Evolutionary conservation across 176 grass and related monocot genomes (phyloP).

Genomic region (Areca catechu): DNA sequence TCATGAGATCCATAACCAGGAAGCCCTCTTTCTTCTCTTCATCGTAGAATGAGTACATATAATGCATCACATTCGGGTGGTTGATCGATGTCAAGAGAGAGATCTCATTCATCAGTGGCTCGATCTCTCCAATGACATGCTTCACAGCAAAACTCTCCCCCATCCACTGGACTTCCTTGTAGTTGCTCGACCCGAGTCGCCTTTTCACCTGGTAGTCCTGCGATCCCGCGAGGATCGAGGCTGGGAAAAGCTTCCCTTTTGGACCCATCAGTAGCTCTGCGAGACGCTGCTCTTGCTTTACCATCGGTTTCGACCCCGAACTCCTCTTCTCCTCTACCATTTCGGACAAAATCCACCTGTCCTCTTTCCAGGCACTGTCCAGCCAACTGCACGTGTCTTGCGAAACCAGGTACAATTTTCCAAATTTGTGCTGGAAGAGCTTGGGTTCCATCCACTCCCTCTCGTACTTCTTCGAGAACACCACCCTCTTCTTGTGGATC

Average conservation of each 20-base stretch:
- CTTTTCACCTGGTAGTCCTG: slow-evolving; percentile 64
- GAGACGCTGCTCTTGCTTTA: slow-evolving; percentile 47
- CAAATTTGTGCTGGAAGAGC: slow-evolving; percentile 57
- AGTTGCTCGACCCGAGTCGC: slow-evolving; percentile 32
- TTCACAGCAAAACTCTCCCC: slow-evolving; percentile 67
- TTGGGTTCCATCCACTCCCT: slow-evolving; percentile 52
- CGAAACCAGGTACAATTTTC: slow-evolving; percentile 42
- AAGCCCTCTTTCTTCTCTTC: slow-evolving; percentile 79
- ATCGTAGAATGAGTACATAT: slow-evolving; percentile 57
- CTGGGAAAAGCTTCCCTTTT: slow-evolving; percentile 41
- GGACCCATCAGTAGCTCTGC: slow-evolving; percentile 53
- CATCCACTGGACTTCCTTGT: slow-evolving; percentile 95
- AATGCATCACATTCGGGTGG: slow-evolving; percentile 63
- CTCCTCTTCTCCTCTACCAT: slow-evolving; percentile 48
- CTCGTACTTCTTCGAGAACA: slow-evolving; percentile 70
- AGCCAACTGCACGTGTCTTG: slow-evolving; percentile 37
- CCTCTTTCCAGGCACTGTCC: slow-evolving; percentile 71
- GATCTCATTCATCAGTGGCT: slow-evolving; percentile 30
- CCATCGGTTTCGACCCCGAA: slow-evolving; percentile 26
- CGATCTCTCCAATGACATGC: slow-evolving; percentile 58
- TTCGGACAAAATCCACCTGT: slow-evolving; percentile 64
- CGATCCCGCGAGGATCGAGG: slow-evolving; percentile 33
- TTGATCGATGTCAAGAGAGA: slow-evolving; percentile 51
- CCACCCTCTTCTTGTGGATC: slow-evolving; percentile 20
- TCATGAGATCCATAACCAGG: slow-evolving; percentile 67